Percentiles rank a stretch among this genome's conserved stretches.
These are phyloP conservation scores for Pelargonium cotyledonis DNA, from an alignment of 441 rosid genomes.

Conservation along the genomic window DNA sequence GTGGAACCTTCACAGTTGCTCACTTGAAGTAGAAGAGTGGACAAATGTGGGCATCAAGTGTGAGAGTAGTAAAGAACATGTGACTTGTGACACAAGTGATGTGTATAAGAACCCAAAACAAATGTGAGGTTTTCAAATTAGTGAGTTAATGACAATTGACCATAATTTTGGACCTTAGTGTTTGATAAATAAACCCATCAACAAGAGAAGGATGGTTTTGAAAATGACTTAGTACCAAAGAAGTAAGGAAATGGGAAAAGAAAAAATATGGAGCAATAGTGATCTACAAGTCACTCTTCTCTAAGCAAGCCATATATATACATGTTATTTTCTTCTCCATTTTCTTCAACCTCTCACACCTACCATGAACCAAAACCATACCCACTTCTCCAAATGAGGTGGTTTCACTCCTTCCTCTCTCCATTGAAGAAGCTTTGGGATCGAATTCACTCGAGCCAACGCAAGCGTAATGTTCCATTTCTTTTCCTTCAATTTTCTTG, in stretches of 20 bases:
- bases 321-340: slow-evolving; percentile 8
- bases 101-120: background rate
- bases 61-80: background rate
- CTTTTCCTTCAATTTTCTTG: too few species aligned
- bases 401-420: slow-evolving; percentile 15
- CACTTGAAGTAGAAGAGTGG: slow-evolving; percentile 7
- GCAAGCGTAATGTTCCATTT: slow-evolving; percentile 3
- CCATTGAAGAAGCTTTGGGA: slow-evolving; percentile 22
- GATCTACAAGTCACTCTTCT: slow-evolving; percentile 15
- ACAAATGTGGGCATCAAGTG: background rate
- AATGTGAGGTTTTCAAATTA: background rate
- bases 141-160: slow-evolving; percentile 19
- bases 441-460: background rate
- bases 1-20: slow-evolving; percentile 9
- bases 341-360: slow-evolving; percentile 33
- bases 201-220: too few species aligned
- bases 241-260: slow-evolving; percentile 5
- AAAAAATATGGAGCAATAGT: slow-evolving; percentile 9
- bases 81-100: slow-evolving; percentile 16
- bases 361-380: slow-evolving; percentile 14
- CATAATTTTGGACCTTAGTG: slow-evolving; percentile 1
- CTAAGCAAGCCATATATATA: slow-evolving; percentile 15
- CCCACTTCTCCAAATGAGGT: slow-evolving; percentile 20
- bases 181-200: background rate
- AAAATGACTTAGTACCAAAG: slow-evolving; percentile 25